Conservation (phyloP, 306 rosid species). For the Vigna reflexopilosa region DNA sequence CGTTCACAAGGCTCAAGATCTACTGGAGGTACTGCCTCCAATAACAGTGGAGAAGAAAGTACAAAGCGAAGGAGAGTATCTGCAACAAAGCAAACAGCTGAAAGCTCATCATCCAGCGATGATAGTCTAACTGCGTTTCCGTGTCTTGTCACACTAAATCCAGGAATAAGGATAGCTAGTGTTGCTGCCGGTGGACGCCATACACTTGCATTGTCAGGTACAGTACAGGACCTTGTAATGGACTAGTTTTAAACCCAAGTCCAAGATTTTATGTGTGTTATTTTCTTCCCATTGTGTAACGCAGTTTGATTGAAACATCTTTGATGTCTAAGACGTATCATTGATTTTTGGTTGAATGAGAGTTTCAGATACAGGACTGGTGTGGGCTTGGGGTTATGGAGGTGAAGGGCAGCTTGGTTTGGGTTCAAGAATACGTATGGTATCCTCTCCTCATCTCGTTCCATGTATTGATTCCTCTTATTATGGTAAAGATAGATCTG, state of each 20-base stretch:
- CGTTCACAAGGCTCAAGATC: slow-evolving; percentile 65
- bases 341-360: slow-evolving; percentile 49
- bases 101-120: slow-evolving; percentile 69
- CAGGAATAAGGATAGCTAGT: slow-evolving; percentile 69
- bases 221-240: slow-evolving; percentile 44
- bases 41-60: slow-evolving; percentile 64
- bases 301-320: slow-evolving; percentile 5
- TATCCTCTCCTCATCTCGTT: slow-evolving; percentile 85
- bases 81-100: slow-evolving; percentile 70
- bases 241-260: slow-evolving; percentile 19
- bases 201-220: slow-evolving; percentile 81
- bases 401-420: slow-evolving; percentile 96
- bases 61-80: slow-evolving; percentile 74
- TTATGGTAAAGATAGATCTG: slow-evolving; percentile 63
- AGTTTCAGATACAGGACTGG: slow-evolving; percentile 83
- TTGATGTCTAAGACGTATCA: slow-evolving; percentile 31
- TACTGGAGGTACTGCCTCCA: slow-evolving; percentile 53
- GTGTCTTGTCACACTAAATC: slow-evolving; percentile 74
- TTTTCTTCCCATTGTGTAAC: slow-evolving; percentile 12
- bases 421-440: slow-evolving; percentile 88
- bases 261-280: slow-evolving; percentile 21
- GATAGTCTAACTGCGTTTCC: slow-evolving; percentile 76
- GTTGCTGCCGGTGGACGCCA: slow-evolving; percentile 94
- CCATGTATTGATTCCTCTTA: slow-evolving; percentile 72
- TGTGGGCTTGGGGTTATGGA: slow-evolving; percentile 98